Conservation (phyloP, 352 stramenopile species). For the Plasmopara muralis region DNA sequence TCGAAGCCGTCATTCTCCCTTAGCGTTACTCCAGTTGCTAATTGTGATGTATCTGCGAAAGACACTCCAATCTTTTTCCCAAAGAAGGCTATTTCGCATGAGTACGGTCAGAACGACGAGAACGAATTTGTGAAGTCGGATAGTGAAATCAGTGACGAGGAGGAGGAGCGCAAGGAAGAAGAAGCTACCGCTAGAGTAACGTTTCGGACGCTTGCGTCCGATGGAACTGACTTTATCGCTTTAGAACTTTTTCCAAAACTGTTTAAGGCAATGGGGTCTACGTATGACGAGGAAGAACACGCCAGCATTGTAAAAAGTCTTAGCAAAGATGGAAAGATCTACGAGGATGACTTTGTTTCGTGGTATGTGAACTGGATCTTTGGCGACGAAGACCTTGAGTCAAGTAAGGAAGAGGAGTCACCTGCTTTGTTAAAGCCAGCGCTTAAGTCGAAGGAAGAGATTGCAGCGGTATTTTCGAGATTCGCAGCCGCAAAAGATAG, state of each 20-base stretch:
- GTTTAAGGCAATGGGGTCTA: conserved; percentile 51
- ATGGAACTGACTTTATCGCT: conserved; percentile 27
- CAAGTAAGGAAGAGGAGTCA: conserved; percentile 20
- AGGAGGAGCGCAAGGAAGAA: conserved; percentile 62
- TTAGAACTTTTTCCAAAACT: conserved; percentile 40
- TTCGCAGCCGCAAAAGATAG: conserved; percentile 43
- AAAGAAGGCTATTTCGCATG: conserved; percentile 11
- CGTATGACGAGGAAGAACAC: conserved; percentile 56
- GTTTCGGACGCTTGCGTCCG: conserved; percentile 34
- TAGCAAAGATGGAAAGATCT: conserved; percentile 40
- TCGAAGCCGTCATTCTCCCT: conserved; percentile 28
- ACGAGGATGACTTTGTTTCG: conserved; percentile 44
- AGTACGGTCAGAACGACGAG: conserved; percentile 56
- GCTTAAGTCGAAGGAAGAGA: conserved; percentile 44
- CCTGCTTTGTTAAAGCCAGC: not conserved
- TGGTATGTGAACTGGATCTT: conserved; percentile 72
- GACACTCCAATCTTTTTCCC: not conserved
- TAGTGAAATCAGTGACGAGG: conserved; percentile 49
- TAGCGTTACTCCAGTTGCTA: conserved; percentile 1
- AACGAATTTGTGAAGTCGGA: conserved; percentile 53
- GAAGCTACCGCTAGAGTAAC: conserved; percentile 36
- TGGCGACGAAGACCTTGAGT: conserved; percentile 40
- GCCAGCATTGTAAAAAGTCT: conserved; percentile 30
- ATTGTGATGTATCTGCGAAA: not conserved
- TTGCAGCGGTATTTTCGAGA: conserved; percentile 39